Percentiles rank a stretch among this genome's conserved stretches.
Evolutionary conservation across 257 asterid species (phyloP).

Genomic region (Orobanche coerulescens): DNA sequence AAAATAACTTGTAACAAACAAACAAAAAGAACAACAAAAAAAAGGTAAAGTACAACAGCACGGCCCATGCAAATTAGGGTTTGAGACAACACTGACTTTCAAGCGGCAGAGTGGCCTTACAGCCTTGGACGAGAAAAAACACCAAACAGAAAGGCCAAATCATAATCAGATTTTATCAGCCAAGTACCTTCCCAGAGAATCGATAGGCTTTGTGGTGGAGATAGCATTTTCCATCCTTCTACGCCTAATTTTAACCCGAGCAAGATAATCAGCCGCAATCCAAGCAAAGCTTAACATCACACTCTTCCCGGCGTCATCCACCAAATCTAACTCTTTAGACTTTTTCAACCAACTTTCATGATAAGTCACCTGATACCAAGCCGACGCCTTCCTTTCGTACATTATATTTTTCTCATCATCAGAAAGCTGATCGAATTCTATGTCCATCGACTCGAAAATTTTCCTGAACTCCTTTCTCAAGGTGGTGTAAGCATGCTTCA

Average conservation of each 20-base stretch:
- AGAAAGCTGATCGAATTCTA: conserved; percentile 41
- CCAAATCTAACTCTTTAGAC: conserved; percentile 32
- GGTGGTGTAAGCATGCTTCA: conserved; percentile 58
- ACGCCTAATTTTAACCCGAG: conserved; percentile 57
- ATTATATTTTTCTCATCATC: conserved; percentile 45
- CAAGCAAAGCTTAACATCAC: conserved; percentile 86
- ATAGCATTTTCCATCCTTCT: conserved; percentile 29
- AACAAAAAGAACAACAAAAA: neutral
- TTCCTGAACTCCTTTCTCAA: conserved; percentile 69
- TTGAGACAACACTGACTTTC: conserved; percentile 5
- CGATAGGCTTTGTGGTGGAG: conserved; percentile 51
- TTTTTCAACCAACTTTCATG: conserved; percentile 50
- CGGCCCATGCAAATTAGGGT: neutral
- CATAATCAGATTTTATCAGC: conserved; percentile 54
- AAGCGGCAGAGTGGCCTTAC: conserved; percentile 37
- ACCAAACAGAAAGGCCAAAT: neutral
- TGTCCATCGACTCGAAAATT: conserved; percentile 54
- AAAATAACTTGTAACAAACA: neutral
- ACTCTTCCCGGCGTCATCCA: conserved; percentile 33
- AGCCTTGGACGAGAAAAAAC: neutral
- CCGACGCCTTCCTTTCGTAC: conserved; percentile 82
- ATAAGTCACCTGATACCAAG: conserved; percentile 87
- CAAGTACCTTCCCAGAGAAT: conserved; percentile 65
- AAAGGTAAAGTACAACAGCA: neutral
- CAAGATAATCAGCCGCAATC: conserved; percentile 92